phyloP scores from a whole-genome alignment of 2,329 filamentous ascomycete genomes.

The Neonectria ditissima region DNA sequence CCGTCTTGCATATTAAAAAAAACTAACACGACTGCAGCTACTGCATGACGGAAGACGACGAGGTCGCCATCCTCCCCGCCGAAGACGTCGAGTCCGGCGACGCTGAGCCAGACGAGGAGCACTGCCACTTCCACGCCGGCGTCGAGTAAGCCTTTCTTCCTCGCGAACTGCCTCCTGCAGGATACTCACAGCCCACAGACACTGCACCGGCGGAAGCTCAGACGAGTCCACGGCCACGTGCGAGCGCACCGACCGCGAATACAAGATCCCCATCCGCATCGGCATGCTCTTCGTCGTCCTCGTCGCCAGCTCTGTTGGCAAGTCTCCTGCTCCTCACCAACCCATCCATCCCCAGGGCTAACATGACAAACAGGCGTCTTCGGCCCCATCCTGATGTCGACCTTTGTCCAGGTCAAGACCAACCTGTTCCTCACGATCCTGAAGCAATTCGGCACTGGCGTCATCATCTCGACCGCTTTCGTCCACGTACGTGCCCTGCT shows the following conservation, averaged over 20 bases:
- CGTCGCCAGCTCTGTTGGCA: conserved; percentile 73
- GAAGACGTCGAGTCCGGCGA: conserved; percentile 34
- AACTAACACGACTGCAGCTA: conserved; percentile 28
- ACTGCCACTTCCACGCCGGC: conserved; percentile 81
- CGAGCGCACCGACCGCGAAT: conserved; percentile 61
- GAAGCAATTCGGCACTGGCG: conserved; percentile 80
- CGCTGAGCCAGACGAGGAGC: conserved; percentile 42
- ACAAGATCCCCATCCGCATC: conserved; percentile 76
- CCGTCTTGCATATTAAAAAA: too few species aligned
- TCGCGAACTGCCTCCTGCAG: neutral
- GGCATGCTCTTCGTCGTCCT: conserved; percentile 81
- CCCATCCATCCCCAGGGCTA: neutral
- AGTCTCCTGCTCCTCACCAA: conserved; percentile 10
- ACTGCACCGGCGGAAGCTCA: conserved; percentile 64
- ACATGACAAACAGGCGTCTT: conserved; percentile 63
- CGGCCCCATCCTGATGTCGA: conserved; percentile 71
- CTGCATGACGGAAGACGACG: conserved; percentile 38
- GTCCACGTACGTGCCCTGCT: conserved; percentile 73
- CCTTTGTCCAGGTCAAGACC: conserved; percentile 63
- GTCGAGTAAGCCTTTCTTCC: conserved; percentile 70
- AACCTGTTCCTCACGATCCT: conserved; percentile 69
- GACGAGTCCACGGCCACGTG: conserved; percentile 56
- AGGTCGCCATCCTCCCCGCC: conserved; percentile 32
- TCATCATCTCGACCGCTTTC: conserved; percentile 78
- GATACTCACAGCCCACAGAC: conserved; percentile 49